Evolutionary conservation across 345 rosid species (phyloP), one percentile per base, ranked within the genome.

Genomic region (Syzygium aromaticum): DNA sequence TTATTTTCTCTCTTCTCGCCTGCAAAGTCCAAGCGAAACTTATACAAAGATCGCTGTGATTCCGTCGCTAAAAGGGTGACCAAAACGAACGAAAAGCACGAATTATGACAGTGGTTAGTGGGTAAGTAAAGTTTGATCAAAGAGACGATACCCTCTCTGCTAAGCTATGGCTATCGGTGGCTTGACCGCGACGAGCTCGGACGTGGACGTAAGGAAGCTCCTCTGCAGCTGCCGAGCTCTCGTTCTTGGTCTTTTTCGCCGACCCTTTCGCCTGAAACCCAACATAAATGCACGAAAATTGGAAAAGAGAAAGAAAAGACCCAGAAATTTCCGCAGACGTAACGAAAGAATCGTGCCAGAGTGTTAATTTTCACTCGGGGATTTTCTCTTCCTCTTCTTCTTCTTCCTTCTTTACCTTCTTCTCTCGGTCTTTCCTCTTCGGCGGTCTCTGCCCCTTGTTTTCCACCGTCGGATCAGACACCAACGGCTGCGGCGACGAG

Each of bases 1-100:
- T 94, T 54, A 94, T 94, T 88, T 94, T 94, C 93, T 93, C 96
- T 89, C 95, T 94, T 91, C 96, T 94, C 23, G 96, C 96, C 96
- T 94, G 77, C 43, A 73, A 46, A 52, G 52, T 23, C 11, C 52
- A 83, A 43, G 56, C 86, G 80, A 33, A 73, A 73, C 82, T 73
- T 73, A 22, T 23, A 27, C 5, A 25, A 73, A 38, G 27, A 38
- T 73, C 82, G 40, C 49, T 38, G 82, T 40, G 3, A 40, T 21
- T 40, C 38, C 10, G 49, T 73, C 82, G 82, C 49, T 19, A 73
- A 73, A 73, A 21, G 49, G 82, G 27, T 11, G 49, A 38, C 38
- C 49, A 11, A 11, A 30, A 9, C 82, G 82, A 38, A 38, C 82
- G 82, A 43, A 73, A 38, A 19, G 78, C 82, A 84, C 43, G 33